Conservation (phyloP, 306 rosid species). For the Acacia confusa region DNA sequence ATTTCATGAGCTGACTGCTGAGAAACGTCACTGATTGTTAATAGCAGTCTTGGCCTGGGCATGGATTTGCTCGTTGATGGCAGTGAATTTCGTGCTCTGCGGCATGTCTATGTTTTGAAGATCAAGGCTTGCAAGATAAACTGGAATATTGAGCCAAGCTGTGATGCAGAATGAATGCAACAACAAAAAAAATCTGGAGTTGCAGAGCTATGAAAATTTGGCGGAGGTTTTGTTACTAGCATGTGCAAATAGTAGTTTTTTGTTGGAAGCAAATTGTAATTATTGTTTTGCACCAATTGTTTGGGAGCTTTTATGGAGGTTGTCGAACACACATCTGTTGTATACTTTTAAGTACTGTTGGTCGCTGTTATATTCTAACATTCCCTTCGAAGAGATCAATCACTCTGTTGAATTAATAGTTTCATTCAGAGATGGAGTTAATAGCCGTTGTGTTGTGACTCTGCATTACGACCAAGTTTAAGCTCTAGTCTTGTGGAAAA, state of each 20-base stretch:
- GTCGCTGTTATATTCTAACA: neutral
- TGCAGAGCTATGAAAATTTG: conserved; percentile 20
- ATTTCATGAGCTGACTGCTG: conserved; percentile 10
- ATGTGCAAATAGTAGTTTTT: conserved; percentile 12
- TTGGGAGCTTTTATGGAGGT: neutral
- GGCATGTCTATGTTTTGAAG: conserved; percentile 20
- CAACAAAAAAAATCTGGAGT: conserved; percentile 17
- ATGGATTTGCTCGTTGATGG: conserved; percentile 1
- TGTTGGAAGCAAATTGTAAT: neutral
- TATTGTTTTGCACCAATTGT: neutral
- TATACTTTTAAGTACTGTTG: neutral
- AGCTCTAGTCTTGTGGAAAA: neutral
- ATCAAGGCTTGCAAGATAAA: conserved; percentile 39
- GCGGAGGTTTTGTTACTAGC: conserved; percentile 9
- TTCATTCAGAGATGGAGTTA: neutral
- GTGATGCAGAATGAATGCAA: conserved; percentile 25
- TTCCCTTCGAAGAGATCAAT: neutral
- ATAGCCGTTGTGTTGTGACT: neutral
- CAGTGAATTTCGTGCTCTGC: neutral
- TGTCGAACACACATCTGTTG: neutral
- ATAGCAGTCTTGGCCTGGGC: conserved; percentile 23
- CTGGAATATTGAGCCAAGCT: conserved; percentile 18
- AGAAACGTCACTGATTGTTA: neutral
- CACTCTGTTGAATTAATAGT: neutral
- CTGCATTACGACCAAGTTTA: neutral